Percentiles rank a stretch among this genome's conserved stretches.
Conservation (phyloP, 2,329 filamentous ascomycete species). For the Zasmidium angulare region DNA sequence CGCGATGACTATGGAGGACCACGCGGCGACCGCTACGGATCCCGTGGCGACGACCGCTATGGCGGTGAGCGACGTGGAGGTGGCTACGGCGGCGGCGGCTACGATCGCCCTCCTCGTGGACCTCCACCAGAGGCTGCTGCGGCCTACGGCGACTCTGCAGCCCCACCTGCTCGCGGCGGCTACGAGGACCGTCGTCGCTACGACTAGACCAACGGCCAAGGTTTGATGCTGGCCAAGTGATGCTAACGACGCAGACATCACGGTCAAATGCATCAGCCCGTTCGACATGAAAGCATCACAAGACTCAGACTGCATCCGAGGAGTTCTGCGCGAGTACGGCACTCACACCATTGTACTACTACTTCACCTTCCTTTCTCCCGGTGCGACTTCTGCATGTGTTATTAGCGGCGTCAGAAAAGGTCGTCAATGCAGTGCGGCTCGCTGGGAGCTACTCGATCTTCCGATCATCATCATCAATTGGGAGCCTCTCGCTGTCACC, state of each 20-base stretch:
- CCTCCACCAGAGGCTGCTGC: constrained; percentile 26
- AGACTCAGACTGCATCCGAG: constrained; percentile 26
- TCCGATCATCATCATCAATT: constrained; percentile 13
- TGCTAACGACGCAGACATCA: constrained; percentile 27
- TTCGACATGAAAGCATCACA: constrained; percentile 16
- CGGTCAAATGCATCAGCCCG: constrained; percentile 15
- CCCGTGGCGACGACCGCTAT: constrained; percentile 17
- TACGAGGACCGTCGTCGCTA: constrained; percentile 37
- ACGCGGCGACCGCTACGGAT: constrained; percentile 27
- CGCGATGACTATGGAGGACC: constrained; percentile 50
- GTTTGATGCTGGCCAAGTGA: constrained; percentile 20
- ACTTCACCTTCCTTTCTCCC: constrained; percentile 31
- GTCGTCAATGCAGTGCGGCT: constrained; percentile 22
- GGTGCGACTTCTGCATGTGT: constrained; percentile 37
- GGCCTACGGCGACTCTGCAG: constrained; percentile 26
- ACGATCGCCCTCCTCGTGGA: constrained; percentile 33
- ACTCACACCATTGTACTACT: constrained; percentile 27
- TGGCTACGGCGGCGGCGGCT: constrained; percentile 29
- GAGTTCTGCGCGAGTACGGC: constrained; percentile 28
- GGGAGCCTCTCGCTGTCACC: constrained; percentile 17
- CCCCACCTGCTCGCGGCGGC: constrained; percentile 31
- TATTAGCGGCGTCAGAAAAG: constrained; percentile 30
- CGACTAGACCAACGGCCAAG: constrained; percentile 28
- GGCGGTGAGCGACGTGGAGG: constrained; percentile 29
- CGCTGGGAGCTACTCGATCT: constrained; percentile 20